Evolutionary conservation across 129 eudicot genomes (phyloP), one percentile per base, ranked within the genome.

Genomic region (Helichrysum umbraculigerum): DNA sequence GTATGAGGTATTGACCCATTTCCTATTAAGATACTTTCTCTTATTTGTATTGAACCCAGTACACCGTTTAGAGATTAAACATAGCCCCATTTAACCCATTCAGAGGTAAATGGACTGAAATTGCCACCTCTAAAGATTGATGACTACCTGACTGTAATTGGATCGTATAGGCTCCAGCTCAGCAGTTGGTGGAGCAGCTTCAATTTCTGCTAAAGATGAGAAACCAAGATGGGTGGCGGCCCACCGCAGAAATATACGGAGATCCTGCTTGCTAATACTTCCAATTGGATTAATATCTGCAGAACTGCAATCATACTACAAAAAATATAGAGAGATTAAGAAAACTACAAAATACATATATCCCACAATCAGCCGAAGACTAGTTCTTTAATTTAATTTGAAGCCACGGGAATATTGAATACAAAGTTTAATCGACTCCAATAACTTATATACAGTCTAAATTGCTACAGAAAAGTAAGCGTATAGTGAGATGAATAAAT

Each of bases 151-250:
- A 77, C 89, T 94, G 87, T 94, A 94, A 71, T 94, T 17, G 66
- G 98, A 83, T 15, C 98, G 86, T 76, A 94, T 91, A 5, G 98
- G 98, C 87, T 94, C 98, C 82, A 94, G 87, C 76, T 94, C 98
- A 75, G 98, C 98, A 56, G 98, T 94, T 47, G 98, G 98, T 3
- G 98, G 98, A 84, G 98, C 98, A 76, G 98, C 97, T 84, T 94
- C 98, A 66, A 94, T 77, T 64, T 94, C 98, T 29, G 93, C 97
- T 75, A 94, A 86, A 63, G 98, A 89, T 15, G 96, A 75, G 80
- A 77, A 94, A 76, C 97, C 98, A 74, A 94, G 91, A 87, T 94
- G 78, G 58, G 70, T 73, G 56, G 98, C 97, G 57, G 98, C 97
- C 98, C 98, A 94, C 58, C 79, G 73, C 81, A 94, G 69, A 84